These are phyloP conservation scores for Seminavis robusta DNA, from an alignment of 108 stramenopile species.

Conservation along the genomic window DNA sequence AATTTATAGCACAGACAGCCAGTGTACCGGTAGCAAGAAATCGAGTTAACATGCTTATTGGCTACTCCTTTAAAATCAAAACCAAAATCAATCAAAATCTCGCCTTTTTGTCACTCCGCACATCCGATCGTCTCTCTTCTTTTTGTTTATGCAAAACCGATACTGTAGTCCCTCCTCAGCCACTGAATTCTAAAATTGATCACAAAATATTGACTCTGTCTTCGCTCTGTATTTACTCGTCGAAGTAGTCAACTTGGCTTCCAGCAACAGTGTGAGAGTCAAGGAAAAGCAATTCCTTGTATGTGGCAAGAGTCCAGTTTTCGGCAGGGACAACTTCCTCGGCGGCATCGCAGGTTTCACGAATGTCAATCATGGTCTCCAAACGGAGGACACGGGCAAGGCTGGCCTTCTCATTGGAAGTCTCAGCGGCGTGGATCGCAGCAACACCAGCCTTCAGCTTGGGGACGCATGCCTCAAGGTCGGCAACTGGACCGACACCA, in stretches of 20 bases:
- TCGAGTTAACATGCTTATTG: no score
- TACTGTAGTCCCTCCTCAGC: neutral
- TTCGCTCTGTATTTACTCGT: constrained; percentile 23
- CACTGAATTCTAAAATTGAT: neutral
- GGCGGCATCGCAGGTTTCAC: constrained; percentile 84
- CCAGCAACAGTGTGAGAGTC: constrained; percentile 56
- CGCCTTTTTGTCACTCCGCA: no score
- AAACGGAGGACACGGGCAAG: constrained; percentile 81
- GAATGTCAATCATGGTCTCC: constrained; percentile 92
- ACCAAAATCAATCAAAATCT: no score
- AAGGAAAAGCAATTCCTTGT: constrained; percentile 93
- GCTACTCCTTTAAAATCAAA: no score
- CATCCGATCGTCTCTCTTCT: neutral
- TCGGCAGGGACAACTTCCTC: constrained; percentile 89
- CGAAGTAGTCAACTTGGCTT: constrained; percentile 29
- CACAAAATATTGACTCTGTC: neutral
- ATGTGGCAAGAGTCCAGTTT: constrained; percentile 92
- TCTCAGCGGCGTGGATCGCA: constrained; percentile 53
- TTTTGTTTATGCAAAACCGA: neutral
- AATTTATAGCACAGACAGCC: no score
- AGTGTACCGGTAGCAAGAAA: no score
- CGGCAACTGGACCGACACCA: constrained; percentile 63
- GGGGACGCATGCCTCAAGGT: constrained; percentile 61
- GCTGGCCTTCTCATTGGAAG: constrained; percentile 65
- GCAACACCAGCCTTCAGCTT: constrained; percentile 62